phyloP scores from a whole-genome alignment of 83 land plant genomes.

The Thuja plicata region DNA sequence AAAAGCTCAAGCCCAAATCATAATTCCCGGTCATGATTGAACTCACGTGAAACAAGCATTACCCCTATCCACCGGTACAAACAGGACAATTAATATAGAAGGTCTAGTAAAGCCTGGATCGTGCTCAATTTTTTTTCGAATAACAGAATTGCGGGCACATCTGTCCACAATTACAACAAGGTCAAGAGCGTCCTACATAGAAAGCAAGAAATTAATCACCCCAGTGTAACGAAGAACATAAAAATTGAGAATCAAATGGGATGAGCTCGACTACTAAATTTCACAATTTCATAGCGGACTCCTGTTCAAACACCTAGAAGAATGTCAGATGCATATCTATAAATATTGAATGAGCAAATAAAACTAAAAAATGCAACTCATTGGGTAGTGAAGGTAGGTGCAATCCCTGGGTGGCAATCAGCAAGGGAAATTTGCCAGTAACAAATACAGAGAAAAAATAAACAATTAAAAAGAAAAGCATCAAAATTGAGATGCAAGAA shows the following conservation, averaged over 20 bases:
- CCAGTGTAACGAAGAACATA: not conserved
- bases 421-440: too few species aligned
- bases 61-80: not conserved
- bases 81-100: constrained; percentile 16
- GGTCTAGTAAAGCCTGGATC: constrained; percentile 69
- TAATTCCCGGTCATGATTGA: not conserved
- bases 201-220: not conserved
- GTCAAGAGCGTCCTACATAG: not conserved
- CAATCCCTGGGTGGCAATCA: too few species aligned
- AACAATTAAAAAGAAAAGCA: not conserved
- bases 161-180: not conserved
- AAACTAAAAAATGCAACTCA: too few species aligned
- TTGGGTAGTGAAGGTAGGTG: too few species aligned
- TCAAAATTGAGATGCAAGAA: not conserved
- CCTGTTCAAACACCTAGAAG: too few species aligned
- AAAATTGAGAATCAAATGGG: not conserved
- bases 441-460: not conserved
- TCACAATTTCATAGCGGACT: too few species aligned
- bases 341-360: too few species aligned
- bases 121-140: not conserved
- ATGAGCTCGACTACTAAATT: too few species aligned
- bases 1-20: not conserved
- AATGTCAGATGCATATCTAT: too few species aligned
- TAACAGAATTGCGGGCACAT: not conserved
- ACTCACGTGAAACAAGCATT: not conserved